Evolutionary conservation across 179 eudicot species (phyloP), one percentile per base, ranked within the genome.

Genomic region (Amaranthus tricolor): DNA sequence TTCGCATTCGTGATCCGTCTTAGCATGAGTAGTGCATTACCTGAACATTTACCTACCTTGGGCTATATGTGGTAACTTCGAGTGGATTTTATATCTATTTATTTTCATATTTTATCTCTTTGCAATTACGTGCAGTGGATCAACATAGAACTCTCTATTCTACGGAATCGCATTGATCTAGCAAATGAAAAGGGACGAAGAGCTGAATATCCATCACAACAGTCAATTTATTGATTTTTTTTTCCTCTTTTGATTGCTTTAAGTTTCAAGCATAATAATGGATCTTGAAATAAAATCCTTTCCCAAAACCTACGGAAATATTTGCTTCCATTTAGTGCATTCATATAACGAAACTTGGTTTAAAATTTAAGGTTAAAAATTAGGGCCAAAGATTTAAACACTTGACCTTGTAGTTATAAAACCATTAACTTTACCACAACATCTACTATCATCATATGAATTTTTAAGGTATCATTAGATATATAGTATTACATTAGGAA

Each of bases 171-270:
- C 76, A 85, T 85, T 80, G 88, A 85, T 73, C 75, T 71, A 20
- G 85, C 85, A 52, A 85, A 85, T 80, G 88, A 85, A 78, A 85
- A 85, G 79, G 88, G 88, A 61, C 72, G 88, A 45, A 75, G 85
- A 82, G 71, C 52, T 77, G 79, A 79, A 85, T 85, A 85, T 85
- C 88, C 88, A 80, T 82, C 15, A 9, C 50, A 31, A 53, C 56
- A 62, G 16, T 70, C 40, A 31, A 70, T 20, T 72, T 74, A 47
- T 7, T 49, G 44, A n/a, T 70, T 7, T 24, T 17, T 47, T 77
- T 31, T 31, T 20, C 67, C 65, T 49, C 24, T 7, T 66, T 48
- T 48, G 40, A 65, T 80, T 53, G 49, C 13, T 52, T 10, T 17
- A 24, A 43, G 21, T 51, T 66, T 12, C 9, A 64, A 44, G 14